Percentiles rank a stretch among this genome's conserved stretches.
Conservation (phyloP, 441 rosid species). For the Erodium chrysanthum region DNA sequence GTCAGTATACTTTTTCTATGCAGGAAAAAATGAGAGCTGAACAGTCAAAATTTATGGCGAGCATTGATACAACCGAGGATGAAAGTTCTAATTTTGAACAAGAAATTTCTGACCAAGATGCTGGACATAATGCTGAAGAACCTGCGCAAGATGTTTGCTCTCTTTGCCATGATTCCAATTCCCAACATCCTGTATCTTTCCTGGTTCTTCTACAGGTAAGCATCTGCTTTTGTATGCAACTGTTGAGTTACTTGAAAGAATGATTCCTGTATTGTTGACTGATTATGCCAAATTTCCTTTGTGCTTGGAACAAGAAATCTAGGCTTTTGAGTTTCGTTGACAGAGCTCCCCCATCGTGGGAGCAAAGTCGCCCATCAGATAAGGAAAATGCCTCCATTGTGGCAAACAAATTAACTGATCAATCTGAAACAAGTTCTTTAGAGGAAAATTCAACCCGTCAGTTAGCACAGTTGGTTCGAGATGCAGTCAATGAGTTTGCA, state of each 20-base stretch:
- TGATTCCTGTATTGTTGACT: background rate
- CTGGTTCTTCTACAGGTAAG: constrained; percentile 86
- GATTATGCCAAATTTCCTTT: constrained; percentile 4
- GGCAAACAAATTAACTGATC: constrained; percentile 29
- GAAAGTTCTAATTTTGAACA: constrained; percentile 38
- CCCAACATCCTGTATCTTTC: constrained; percentile 67
- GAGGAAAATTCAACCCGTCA: constrained; percentile 35
- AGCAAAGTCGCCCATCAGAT: constrained; percentile 33
- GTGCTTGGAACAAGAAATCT: constrained; percentile 57
- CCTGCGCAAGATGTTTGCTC: constrained; percentile 60
- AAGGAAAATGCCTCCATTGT: constrained; percentile 25
- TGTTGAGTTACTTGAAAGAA: background rate
- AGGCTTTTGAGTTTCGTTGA: constrained; percentile 75
- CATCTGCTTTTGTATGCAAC: constrained; percentile 15
- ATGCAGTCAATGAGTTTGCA: constrained; percentile 39
- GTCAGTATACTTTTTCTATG: constrained; percentile 19
- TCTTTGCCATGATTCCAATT: constrained; percentile 79
- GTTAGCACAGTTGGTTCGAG: constrained; percentile 35
- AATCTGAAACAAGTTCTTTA: constrained; percentile 26
- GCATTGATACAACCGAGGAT: constrained; percentile 37
- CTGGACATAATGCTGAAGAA: constrained; percentile 32
- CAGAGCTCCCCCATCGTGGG: constrained; percentile 67
- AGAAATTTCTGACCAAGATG: constrained; percentile 37
- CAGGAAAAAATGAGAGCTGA: constrained; percentile 98
- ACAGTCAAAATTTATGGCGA: constrained; percentile 79